These are phyloP conservation scores for Ogataea pignaliae DNA, from an alignment of 805 yeast genomes.

Conservation along the genomic window DNA sequence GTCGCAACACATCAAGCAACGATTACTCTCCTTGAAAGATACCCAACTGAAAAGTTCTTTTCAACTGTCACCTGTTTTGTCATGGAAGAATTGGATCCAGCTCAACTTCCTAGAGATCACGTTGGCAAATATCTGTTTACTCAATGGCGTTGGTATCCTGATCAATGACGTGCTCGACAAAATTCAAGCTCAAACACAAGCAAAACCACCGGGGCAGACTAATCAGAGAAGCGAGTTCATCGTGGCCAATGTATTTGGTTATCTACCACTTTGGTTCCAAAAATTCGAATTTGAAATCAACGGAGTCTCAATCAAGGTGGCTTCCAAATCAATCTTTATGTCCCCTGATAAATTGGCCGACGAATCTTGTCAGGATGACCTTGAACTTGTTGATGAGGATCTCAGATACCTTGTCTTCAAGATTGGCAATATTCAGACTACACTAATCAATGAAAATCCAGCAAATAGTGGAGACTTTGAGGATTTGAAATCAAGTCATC, in stretches of 20 bases:
- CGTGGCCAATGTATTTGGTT: constrained; percentile 19
- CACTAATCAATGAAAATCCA: neutral
- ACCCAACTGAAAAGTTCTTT: constrained; percentile 21
- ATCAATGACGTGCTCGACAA: constrained; percentile 5
- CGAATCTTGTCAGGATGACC: neutral
- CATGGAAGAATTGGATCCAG: constrained; percentile 12
- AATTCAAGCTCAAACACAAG: neutral
- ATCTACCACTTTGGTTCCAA: constrained; percentile 33
- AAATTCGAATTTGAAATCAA: constrained; percentile 17
- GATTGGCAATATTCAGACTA: neutral
- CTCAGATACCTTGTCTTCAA: neutral
- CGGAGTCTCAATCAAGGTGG: constrained; percentile 9
- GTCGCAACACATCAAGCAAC: constrained; percentile 1
- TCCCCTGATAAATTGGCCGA: constrained; percentile 4
- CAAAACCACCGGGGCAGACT: neutral
- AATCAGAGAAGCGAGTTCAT: neutral
- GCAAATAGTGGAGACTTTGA: neutral
- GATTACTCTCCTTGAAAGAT: constrained; percentile 10
- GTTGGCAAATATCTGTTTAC: constrained; percentile 22
- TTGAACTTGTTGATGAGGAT: neutral
- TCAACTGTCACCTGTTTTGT: constrained; percentile 14
- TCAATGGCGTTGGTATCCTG: constrained; percentile 25
- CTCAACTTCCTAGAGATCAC: constrained; percentile 22
- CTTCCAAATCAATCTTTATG: constrained; percentile 20
- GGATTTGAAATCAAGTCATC: constrained; percentile 1